phyloP scores from a whole-genome alignment of 2,329 filamentous ascomycete genomes.

The Penicillium brasilianum region DNA sequence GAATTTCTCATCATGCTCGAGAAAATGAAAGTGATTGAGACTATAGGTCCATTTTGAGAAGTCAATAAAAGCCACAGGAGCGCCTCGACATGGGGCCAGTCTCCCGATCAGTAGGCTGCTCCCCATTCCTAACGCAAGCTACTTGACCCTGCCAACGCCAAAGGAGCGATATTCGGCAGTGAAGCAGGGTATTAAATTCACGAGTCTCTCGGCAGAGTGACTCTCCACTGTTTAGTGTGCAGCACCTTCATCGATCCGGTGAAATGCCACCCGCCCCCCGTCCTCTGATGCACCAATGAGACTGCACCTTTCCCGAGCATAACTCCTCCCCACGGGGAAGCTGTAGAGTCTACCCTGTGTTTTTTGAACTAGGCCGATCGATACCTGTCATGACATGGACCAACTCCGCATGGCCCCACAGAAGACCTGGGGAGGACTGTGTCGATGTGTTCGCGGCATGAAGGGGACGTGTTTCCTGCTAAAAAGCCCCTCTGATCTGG shows the following conservation, averaged over 20 bases:
- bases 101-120: neutral
- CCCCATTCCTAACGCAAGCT: neutral
- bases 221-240: neutral
- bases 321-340: conserved; percentile 8
- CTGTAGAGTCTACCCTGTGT: conserved; percentile 7
- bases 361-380: conserved; percentile 5
- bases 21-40: neutral
- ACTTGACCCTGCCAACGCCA: neutral
- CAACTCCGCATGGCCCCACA: conserved; percentile 23
- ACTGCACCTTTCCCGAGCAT: neutral
- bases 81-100: conserved; percentile 5
- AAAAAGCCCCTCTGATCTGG: conserved; percentile 3
- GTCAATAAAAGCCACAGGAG: neutral
- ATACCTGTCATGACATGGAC: conserved; percentile 3
- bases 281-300: conserved; percentile 6
- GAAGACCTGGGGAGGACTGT: conserved; percentile 2
- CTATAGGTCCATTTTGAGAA: neutral
- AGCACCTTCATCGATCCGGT: neutral
- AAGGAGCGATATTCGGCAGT: conserved; percentile 1
- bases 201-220: neutral
- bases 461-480: conserved; percentile 1
- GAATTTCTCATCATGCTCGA: neutral
- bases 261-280: neutral
- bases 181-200: neutral
- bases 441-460: neutral